Evolutionary conservation across 164 flowering plant genomes (phyloP).

Genomic region (Echeveria elegans): DNA sequence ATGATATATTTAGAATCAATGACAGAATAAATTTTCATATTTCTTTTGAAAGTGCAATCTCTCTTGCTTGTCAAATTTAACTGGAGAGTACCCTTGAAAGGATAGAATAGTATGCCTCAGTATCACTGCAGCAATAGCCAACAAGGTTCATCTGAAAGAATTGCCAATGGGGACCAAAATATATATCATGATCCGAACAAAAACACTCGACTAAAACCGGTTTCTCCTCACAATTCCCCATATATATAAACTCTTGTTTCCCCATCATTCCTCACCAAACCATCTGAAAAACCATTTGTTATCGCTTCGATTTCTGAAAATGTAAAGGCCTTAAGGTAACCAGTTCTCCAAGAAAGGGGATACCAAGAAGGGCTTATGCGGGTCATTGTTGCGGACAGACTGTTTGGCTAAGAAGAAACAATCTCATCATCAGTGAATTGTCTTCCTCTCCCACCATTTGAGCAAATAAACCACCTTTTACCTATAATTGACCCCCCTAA

Average conservation of each 20-base stretch:
- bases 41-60: too few relatives aligned
- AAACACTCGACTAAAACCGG: slow-evolving; percentile 26
- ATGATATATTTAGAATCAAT: too few relatives aligned
- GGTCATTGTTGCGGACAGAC: not conserved
- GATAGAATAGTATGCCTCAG: slow-evolving; percentile 17
- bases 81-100: slow-evolving; percentile 21
- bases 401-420: not conserved
- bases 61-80: slow-evolving; percentile 25
- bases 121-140: slow-evolving; percentile 33
- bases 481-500: too few relatives aligned
- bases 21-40: too few relatives aligned
- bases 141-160: slow-evolving; percentile 33
- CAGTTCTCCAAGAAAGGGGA: slow-evolving; percentile 30
- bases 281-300: slow-evolving; percentile 21
- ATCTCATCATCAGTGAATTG: not conserved
- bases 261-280: slow-evolving; percentile 11
- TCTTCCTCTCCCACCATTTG: slow-evolving; percentile 5
- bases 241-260: slow-evolving; percentile 16
- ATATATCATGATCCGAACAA: slow-evolving; percentile 17
- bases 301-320: slow-evolving; percentile 26
- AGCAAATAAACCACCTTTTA: slow-evolving; percentile 23
- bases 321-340: slow-evolving; percentile 23
- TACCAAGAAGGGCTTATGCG: slow-evolving; percentile 23
- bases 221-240: slow-evolving; percentile 22
- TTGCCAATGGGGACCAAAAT: slow-evolving; percentile 24